Evolutionary conservation across 352 stramenopile species (phyloP), one percentile per base, ranked within the genome.

Genomic region (Phytophthora nicotianae): DNA sequence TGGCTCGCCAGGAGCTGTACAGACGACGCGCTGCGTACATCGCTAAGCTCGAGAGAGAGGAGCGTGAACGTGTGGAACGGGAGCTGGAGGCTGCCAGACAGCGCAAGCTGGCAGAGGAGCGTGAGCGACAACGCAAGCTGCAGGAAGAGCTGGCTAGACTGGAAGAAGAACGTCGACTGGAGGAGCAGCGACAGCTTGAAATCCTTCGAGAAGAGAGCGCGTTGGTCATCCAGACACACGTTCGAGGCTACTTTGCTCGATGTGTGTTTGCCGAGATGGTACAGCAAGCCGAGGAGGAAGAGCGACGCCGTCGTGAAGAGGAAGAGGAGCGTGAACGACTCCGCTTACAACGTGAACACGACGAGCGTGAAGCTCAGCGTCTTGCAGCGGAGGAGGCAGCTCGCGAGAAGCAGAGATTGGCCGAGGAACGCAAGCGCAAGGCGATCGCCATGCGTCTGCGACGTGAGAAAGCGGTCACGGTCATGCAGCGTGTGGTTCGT

Each of bases 181-280:
- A 81, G 42, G 67, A 80, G 50, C 53, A 70, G 23, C 59, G 52
- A 0, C 50, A 45, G 35, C 32, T 69, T 6, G 45, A 64, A 19
- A 23, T 68, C 0, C 20, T 72, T 5, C 59, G 54, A 19, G 61
- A 86, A 26, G 38, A 66, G 14, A 81, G 75, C 17, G 77, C 79
- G 9, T 17, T 82, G 4, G 16, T 70, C 17, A 86, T 90, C 27
- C 79, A 90, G 42, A 58, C 26, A 17, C 50, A 79, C 14, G 67
- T 79, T 8, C 77, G 75, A 9, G 77, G 79, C 10, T 86, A 81
- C 59, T 81, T 79, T 54, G 74, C 63, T 11, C 75, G 78, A 0
- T 77, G 71, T 23, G 42, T 70, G 14, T 78, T 79, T 46, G 65
- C 62, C 8, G 62, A 72, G 10, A 66, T 88, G 58, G 14, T 71